Percentiles rank a stretch among this genome's conserved stretches.
phyloP scores from a whole-genome alignment of 2,329 filamentous ascomycete genomes.

The Diaporthe ilicicola region DNA sequence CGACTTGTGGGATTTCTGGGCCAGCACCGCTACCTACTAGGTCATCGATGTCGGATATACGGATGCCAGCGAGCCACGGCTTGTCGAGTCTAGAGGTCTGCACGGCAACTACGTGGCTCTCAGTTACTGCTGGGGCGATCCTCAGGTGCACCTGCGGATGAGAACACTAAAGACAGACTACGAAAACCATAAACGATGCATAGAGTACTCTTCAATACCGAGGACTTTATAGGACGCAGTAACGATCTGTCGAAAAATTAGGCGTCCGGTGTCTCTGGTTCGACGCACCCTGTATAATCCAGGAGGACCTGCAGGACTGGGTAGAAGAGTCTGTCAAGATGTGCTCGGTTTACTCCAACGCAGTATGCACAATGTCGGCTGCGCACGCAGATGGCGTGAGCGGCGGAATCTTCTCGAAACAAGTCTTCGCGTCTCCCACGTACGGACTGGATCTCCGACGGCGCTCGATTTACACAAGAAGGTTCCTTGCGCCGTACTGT shows the following conservation, averaged over 20 bases:
- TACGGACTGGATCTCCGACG: conserved; percentile 33
- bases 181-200: not conserved
- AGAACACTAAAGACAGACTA: conserved; percentile 14
- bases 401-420: conserved; percentile 8
- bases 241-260: conserved; percentile 31
- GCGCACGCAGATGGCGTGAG: conserved; percentile 2
- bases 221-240: conserved; percentile 21
- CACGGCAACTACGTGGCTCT: conserved; percentile 8
- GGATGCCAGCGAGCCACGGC: not conserved
- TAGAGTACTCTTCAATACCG: conserved; percentile 5
- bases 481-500: not conserved
- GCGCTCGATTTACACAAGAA: not conserved
- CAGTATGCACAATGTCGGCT: conserved; percentile 21
- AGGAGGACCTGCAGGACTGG: conserved; percentile 36
- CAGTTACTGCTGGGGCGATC: conserved; percentile 20
- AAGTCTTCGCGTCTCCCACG: not conserved
- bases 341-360: conserved; percentile 23
- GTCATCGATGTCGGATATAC: conserved; percentile 16
- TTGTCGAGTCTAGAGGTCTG: not conserved
- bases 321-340: conserved; percentile 26
- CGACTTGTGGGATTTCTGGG: conserved; percentile 2
- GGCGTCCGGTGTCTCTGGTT: conserved; percentile 39
- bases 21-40: conserved; percentile 6
- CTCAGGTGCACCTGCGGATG: conserved; percentile 11
- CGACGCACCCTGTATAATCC: conserved; percentile 39